phyloP scores from a whole-genome alignment of 1,284 basidiomycete genomes.

The Hortiboletus rubellus region DNA sequence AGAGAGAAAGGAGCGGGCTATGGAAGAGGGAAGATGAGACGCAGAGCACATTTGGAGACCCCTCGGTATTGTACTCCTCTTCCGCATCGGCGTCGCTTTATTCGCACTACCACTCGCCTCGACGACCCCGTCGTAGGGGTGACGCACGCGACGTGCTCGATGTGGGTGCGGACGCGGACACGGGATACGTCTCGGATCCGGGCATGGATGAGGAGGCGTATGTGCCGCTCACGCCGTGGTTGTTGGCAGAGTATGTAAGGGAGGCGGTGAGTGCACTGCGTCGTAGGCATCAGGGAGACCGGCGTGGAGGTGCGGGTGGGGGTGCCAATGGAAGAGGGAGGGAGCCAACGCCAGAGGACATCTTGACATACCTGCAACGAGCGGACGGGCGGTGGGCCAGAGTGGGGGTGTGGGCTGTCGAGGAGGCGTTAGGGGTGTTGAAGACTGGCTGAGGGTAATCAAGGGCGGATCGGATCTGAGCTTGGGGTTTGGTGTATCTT shows the following conservation, averaged over 20 bases:
- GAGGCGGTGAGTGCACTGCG: slow-evolving; percentile 43
- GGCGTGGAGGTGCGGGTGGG: not conserved
- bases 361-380: slow-evolving; percentile 46
- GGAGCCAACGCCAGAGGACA: slow-evolving; percentile 47
- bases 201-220: slow-evolving; percentile 55
- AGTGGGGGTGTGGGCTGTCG: slow-evolving; percentile 60
- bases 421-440: slow-evolving; percentile 48
- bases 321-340: slow-evolving; percentile 4
- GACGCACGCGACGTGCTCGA: not conserved
- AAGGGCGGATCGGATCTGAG: not conserved
- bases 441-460: not conserved
- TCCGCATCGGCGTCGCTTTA: slow-evolving; percentile 26
- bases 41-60: slow-evolving; percentile 9
- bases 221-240: slow-evolving; percentile 53
- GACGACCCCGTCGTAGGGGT: not conserved
- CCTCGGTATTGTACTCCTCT: slow-evolving; percentile 11
- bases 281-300: slow-evolving; percentile 1
- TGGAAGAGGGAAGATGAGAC: slow-evolving; percentile 43
- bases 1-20: slow-evolving; percentile 28
- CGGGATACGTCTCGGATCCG: slow-evolving; percentile 60
- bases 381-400: slow-evolving; percentile 63
- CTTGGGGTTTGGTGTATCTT: too few species aligned
- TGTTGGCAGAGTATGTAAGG: slow-evolving; percentile 50
- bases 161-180: slow-evolving; percentile 37
- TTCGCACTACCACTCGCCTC: slow-evolving; percentile 26